Conservation (phyloP, 345 rosid genomes). For the Lepidium sativum region DNA sequence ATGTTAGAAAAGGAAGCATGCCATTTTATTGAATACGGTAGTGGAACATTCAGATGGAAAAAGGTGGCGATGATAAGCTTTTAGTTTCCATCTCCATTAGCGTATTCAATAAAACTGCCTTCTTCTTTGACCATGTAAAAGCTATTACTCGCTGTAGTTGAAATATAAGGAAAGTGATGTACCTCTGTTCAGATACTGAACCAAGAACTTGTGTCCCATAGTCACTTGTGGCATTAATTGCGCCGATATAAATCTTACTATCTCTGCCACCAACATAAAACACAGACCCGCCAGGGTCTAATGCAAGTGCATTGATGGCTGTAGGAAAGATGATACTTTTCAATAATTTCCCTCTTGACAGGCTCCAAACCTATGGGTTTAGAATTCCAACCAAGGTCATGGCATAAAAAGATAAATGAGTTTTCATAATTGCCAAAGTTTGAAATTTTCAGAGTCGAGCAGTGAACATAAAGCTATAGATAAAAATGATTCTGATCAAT, state of each 20-base stretch:
- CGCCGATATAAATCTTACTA: constrained; percentile 68
- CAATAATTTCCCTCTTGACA: constrained; percentile 53
- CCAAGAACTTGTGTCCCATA: constrained; percentile 55
- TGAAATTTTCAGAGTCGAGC: neutral
- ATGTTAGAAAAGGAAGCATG: neutral
- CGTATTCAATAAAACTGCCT: too few species aligned
- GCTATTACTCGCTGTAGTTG: neutral
- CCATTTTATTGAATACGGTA: neutral
- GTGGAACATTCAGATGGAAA: constrained; percentile 19
- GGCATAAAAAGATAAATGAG: neutral
- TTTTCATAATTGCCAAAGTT: neutral
- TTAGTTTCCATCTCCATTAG: constrained; percentile 27
- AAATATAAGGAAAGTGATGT: neutral
- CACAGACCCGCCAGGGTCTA: constrained; percentile 75
- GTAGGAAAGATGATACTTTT: constrained; percentile 65
- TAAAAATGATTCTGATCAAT: neutral
- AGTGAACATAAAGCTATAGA: neutral
- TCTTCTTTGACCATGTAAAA: too few species aligned
- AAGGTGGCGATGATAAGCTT: constrained; percentile 29
- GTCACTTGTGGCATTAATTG: constrained; percentile 49
- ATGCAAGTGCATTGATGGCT: constrained; percentile 58
- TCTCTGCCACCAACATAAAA: constrained; percentile 86
- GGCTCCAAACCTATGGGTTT: constrained; percentile 61
- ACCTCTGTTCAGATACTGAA: constrained; percentile 66
- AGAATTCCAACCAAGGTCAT: neutral